Evolutionary conservation across 73 alveolate genomes (phyloP), one percentile per base, ranked within the genome.

Genomic region (Symbiodinium natans): DNA sequence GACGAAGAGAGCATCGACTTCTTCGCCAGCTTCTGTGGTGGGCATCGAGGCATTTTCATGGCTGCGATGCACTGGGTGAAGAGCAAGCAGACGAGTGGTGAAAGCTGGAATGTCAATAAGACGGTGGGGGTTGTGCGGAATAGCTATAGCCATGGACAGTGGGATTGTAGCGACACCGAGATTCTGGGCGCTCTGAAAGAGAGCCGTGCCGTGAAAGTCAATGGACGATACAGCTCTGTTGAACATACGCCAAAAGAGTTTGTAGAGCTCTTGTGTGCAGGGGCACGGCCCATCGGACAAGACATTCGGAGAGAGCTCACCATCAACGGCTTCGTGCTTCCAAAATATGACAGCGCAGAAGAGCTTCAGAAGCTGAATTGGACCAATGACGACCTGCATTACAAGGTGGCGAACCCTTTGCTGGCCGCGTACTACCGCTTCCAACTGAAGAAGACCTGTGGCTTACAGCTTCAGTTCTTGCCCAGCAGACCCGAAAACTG

Each of bases 111-210:
- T 75, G 31, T 75, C 88, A 54, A 38, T 54, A 54, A 80, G 88
- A 80, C 88, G 40, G 63, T 38, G 88, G 88, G 88, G n/a, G 36
- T 80, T 80, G 88, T 80, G 88, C 63, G 88, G 88, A 80, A 80
- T 39, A 80, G 88, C 88, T 80, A 80, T 39, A 41, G 13, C 19
- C 40, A 39, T 13, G 88, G 63, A 80, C 63, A 80, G 9, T 80
- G 88, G 88, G n/a, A n/a, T n/a, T n/a, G n/a, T n/a, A n/a, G n/a
- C n/a, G n/a, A n/a, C n/a, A n/a, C n/a, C n/a, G n/a, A n/a, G n/a
- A n/a, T n/a, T n/a, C n/a, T n/a, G n/a, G n/a, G n/a, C n/a, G n/a
- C n/a, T n/a, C n/a, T n/a, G n/a, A n/a, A n/a, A n/a, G n/a, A n/a
- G n/a, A n/a, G n/a, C n/a, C n/a, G n/a, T n/a, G n/a, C n/a, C n/a